Evolutionary conservation across 768 basidiomycete species (phyloP), one percentile per base, ranked within the genome.

Genomic region (Infundibulicybe gibba): DNA sequence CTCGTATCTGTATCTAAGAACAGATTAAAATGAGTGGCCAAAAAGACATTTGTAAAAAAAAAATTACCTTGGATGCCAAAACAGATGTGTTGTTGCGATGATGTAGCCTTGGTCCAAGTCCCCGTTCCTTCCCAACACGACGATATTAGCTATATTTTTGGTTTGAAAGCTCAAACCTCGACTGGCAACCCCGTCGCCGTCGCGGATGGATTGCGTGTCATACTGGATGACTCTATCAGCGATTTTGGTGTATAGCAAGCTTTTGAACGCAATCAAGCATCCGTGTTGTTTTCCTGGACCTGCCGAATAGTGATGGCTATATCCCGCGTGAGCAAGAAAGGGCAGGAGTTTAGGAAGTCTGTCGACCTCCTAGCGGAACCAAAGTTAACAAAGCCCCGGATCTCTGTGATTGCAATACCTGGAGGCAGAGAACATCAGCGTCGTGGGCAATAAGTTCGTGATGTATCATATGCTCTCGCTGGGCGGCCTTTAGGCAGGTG

Each of bases 31-130:
- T 2, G 46, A 39, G 41, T 35, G 48, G n/a, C n/a, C n/a, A n/a
- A n/a, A n/a, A n/a, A 33, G 15, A 12, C 43, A 37, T 41, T 31
- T 14, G 16, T 35, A 30, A 20, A 38, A 41, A 34, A 37, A 30
- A 52, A 69, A 78, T 48, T 65, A 92, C 83, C 76, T 78, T 5
- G 93, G 93, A 65, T 95, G 93, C 94, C 94, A 97, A 64, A 97
- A 97, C 17, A 95, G 70, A 68, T 97, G 94, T 0, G 94, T 94
- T 1, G 94, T 97, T 2, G 82, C 90, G 12, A 94, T 68, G 34
- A 95, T 67, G 31, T 91, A 63, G 3, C 93, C 90, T 33, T 70
- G 65, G 6, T 58, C 49, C 20, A 66, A 55, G 13, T 70, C 54
- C 8, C 63, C 65, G 5, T 67, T 61, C 39, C 67, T 68, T 53